These are phyloP conservation scores for Arachis monticola DNA, from an alignment of 331 rosid species.

Conservation along the genomic window DNA sequence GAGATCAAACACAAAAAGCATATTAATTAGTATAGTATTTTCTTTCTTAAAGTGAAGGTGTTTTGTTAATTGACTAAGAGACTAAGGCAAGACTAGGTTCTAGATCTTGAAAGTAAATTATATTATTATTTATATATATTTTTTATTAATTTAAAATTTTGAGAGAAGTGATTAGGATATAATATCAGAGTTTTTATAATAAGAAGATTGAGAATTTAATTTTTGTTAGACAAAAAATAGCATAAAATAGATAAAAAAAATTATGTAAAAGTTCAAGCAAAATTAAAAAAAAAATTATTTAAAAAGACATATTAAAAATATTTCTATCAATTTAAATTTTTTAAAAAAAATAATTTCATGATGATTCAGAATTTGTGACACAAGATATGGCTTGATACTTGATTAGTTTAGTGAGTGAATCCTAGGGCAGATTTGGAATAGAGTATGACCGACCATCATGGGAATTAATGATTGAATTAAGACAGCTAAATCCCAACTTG, in stretches of 20 bases:
- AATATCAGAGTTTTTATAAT: neutral
- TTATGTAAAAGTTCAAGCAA: too few species aligned
- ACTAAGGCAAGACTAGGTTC: neutral
- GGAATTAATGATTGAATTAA: conserved; percentile 45
- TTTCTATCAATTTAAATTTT: too few species aligned
- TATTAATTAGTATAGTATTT: neutral
- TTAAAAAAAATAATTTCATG: too few species aligned
- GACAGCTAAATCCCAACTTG: conserved; percentile 54
- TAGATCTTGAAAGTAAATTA: neutral
- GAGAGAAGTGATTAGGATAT: neutral
- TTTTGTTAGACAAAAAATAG: too few species aligned
- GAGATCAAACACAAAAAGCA: too few species aligned
- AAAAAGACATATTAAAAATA: too few species aligned
- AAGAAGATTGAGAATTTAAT: too few species aligned
- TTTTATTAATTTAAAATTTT: neutral
- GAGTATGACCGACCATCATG: neutral
- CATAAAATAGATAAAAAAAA: too few species aligned
- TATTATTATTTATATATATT: too few species aligned
- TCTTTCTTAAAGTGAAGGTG: conserved; percentile 16
- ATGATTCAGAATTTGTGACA: conserved; percentile 17
- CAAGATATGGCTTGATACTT: conserved; percentile 1
- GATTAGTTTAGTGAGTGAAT: conserved; percentile 30
- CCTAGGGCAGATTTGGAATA: conserved; percentile 8
- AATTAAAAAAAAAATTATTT: too few species aligned
- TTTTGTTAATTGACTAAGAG: neutral